Base-by-base conservation (phyloP, 2,329 filamentous ascomycete genomes). In the Ceratocystis albifundus region DNA sequence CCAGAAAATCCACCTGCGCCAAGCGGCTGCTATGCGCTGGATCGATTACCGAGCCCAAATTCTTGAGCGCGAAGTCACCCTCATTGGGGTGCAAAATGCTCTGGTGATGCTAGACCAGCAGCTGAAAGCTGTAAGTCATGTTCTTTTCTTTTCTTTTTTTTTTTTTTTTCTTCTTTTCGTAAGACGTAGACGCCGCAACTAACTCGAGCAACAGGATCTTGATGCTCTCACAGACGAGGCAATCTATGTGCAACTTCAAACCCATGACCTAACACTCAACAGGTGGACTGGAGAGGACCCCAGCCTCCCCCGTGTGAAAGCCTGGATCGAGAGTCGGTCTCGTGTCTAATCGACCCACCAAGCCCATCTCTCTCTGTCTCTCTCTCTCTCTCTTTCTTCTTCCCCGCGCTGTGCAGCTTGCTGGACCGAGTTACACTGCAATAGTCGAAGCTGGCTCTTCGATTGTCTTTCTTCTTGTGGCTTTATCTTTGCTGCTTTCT, bases 221-320 rank as follows among this genome's bases (percentile, higher is more conserved):
- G 75, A 79, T 41, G 76, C 76, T 48, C 80, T 86, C 70, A 84
- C 80, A 50, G 84, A 87, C 73, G 82, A 86, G 65, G 72, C 74
- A 45, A 77, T 87, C 68, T 86, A 86, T 73, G 73, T 75, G 61
- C 78, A 84, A 67, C 77, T 86, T 65, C 78, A 80, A 68, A 72
- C 75, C 45, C 79, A 79, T 22, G 84, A 87, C 71, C 74, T 79
- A 30, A 72, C 74, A 66, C 78, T 82, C 74, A 82, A 82, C 71
- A 82, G 83, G 75, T 87, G 84, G 84, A 84, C 80, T 70, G 78
- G 75, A 69, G 84, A 87, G 71, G 84, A 87, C 71, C 84, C 84
- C 1, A 82, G 79, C 69, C 75, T 85, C 64, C 77, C 80, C 65
- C 76, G 78, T 62, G 80, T 86, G 67, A 78, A 82, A 72, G 79